Evolutionary conservation across 164 flowering plant species (phyloP).

Genomic region (Chimonanthus praecox): DNA sequence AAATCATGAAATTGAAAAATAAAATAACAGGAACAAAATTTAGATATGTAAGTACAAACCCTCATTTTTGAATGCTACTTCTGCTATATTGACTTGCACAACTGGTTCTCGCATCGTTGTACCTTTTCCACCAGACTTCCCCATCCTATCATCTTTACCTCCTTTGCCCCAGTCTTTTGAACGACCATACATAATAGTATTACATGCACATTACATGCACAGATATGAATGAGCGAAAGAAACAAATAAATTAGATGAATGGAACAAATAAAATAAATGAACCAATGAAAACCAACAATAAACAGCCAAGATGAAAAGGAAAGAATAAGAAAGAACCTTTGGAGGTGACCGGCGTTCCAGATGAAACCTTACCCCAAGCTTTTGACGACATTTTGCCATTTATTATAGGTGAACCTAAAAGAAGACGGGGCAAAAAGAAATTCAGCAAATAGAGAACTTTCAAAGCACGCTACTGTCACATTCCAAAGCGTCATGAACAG

Average conservation of each 20-base stretch:
- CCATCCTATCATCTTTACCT: conserved; percentile 43
- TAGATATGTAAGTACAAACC: conserved; percentile 30
- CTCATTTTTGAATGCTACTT: conserved; percentile 33
- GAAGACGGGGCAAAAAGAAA: background rate
- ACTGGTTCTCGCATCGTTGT: conserved; percentile 26
- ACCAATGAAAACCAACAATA: background rate
- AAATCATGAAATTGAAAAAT: background rate
- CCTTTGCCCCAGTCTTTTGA: conserved; percentile 34
- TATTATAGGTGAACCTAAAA: conserved; percentile 21
- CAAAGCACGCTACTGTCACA: background rate
- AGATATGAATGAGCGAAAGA: background rate
- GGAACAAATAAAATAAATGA: background rate
- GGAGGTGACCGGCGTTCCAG: conserved; percentile 12
- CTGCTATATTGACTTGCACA: conserved; percentile 6
- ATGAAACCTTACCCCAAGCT: conserved; percentile 31
- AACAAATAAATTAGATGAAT: background rate
- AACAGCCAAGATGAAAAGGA: background rate
- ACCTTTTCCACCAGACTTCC: conserved; percentile 32
- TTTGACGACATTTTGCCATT: conserved; percentile 18
- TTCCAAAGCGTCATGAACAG: background rate
- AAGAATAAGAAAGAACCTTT: conserved; percentile 27
- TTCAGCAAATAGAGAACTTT: conserved; percentile 1
- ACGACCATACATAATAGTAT: conserved; percentile 4
- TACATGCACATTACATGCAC: background rate
- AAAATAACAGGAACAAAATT: background rate